A percentile compares a stretch with the other conserved stretches of the same genome.
Conservation (phyloP, 2,329 filamentous ascomycete genomes). For the Xylariaceae sp. region DNA sequence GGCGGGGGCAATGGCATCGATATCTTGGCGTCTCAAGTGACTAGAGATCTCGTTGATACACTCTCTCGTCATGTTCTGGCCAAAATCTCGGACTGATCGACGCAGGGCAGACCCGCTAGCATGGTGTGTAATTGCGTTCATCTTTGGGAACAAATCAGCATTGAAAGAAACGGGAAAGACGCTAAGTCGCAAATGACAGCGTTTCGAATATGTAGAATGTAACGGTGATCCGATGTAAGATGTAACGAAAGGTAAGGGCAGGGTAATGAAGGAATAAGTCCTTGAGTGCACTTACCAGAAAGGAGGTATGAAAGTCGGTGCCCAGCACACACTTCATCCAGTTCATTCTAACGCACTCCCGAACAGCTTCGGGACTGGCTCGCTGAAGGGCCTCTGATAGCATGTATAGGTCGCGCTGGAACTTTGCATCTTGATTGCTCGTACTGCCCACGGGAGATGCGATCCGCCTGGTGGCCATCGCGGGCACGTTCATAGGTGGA, state of each 20-base stretch:
- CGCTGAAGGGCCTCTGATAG: slow-evolving; percentile 39
- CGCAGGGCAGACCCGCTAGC: slow-evolving; percentile 36
- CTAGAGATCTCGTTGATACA: slow-evolving; percentile 39
- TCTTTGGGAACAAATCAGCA: slow-evolving; percentile 29
- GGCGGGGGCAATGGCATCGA: slow-evolving; percentile 42
- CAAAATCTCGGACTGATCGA: slow-evolving; percentile 42
- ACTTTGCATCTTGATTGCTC: slow-evolving; percentile 18
- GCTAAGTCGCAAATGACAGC: no score
- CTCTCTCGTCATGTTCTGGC: slow-evolving; percentile 38
- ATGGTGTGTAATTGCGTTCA: slow-evolving; percentile 47
- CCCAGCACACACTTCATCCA: slow-evolving; percentile 48
- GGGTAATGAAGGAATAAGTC: slow-evolving; percentile 1
- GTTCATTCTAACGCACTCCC: slow-evolving; percentile 45
- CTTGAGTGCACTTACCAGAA: slow-evolving; percentile 41
- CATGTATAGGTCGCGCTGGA: slow-evolving; percentile 37
- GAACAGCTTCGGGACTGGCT: slow-evolving; percentile 41
- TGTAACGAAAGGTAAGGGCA: background rate
- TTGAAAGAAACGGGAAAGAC: background rate
- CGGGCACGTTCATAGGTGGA: background rate
- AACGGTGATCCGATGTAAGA: no score
- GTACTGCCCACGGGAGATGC: slow-evolving; percentile 7
- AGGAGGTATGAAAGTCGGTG: slow-evolving; percentile 48
- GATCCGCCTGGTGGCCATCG: background rate
- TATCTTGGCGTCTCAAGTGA: slow-evolving; percentile 37
- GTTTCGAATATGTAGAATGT: no score